These are phyloP conservation scores for Hyphodiscus sp. DNA, from an alignment of 2,329 filamentous ascomycete species.

Conservation along the genomic window DNA sequence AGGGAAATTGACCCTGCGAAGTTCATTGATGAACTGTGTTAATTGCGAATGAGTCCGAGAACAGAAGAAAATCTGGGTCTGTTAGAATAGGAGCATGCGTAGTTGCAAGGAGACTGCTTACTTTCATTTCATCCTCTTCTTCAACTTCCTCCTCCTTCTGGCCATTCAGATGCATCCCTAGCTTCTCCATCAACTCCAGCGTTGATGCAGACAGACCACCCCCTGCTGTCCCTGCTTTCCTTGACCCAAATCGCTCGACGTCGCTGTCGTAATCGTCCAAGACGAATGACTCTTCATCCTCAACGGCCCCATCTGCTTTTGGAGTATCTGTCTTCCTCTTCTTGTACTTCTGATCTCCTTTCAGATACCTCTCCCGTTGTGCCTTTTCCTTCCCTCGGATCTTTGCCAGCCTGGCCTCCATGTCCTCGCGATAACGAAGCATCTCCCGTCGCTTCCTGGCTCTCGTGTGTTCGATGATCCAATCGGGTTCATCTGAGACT, in stretches of 20 bases:
- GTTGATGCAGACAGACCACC: constrained; percentile 53
- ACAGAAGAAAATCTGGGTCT: constrained; percentile 56
- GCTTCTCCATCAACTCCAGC: constrained; percentile 54
- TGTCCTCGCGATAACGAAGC: constrained; percentile 48
- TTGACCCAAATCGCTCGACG: constrained; percentile 35
- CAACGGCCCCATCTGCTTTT: constrained; percentile 17
- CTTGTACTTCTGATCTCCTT: constrained; percentile 40
- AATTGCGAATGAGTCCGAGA: constrained; percentile 70
- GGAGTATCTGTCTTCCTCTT: constrained; percentile 33
- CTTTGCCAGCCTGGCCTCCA: constrained; percentile 52
- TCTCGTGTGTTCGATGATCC: constrained; percentile 59
- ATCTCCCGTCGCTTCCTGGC: constrained; percentile 49
- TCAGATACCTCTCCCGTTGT: constrained; percentile 40
- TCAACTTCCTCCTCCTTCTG: constrained; percentile 40
- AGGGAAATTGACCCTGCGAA: constrained; percentile 57
- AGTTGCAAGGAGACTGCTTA: constrained; percentile 6
- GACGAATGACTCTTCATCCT: constrained; percentile 51
- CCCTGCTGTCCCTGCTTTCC: constrained; percentile 27
- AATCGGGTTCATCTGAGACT: constrained; percentile 57
- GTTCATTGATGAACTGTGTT: constrained; percentile 62
- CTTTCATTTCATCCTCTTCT: constrained; percentile 50
- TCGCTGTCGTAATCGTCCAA: constrained; percentile 66
- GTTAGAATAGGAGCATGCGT: not conserved
- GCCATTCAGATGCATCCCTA: constrained; percentile 33
- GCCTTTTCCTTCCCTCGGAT: constrained; percentile 52